Evolutionary conservation across 495 filamentous ascomycete genomes (phyloP).

Genomic region (Apiosordaria backusii): DNA sequence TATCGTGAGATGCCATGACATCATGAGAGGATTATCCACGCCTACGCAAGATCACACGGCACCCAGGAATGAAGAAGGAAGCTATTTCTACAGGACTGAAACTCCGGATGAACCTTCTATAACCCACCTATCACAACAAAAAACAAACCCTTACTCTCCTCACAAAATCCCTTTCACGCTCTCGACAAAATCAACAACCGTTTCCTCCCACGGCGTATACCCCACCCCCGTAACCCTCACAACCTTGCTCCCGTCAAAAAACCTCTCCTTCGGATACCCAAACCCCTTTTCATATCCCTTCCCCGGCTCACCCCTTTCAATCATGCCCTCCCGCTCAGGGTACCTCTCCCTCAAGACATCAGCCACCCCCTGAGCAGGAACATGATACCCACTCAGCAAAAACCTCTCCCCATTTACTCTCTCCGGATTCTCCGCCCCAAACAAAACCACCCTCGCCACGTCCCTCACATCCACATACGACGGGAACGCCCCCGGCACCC

Average conservation of each 20-base stretch:
- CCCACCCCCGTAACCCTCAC: constrained; percentile 29
- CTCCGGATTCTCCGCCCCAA: constrained; percentile 34
- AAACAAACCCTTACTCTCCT: background rate
- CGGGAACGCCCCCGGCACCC: constrained; percentile 15
- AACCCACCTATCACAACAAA: background rate
- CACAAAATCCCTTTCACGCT: constrained; percentile 13
- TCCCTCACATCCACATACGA: constrained; percentile 44
- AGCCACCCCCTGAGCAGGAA: constrained; percentile 36
- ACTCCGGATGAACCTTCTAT: background rate
- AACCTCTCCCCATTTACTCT: constrained; percentile 38
- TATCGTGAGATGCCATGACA: too few species aligned
- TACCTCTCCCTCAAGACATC: constrained; percentile 39
- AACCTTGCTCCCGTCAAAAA: constrained; percentile 32
- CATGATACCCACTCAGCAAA: constrained; percentile 26
- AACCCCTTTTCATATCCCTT: constrained; percentile 34
- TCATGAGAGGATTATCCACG: too few species aligned
- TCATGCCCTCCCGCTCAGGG: constrained; percentile 34
- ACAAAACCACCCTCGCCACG: constrained; percentile 40
- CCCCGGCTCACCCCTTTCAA: constrained; percentile 37
- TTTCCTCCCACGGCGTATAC: constrained; percentile 38
- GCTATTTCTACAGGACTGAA: background rate
- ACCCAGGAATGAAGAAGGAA: too few species aligned
- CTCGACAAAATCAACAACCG: constrained; percentile 35
- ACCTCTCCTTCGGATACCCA: constrained; percentile 11
- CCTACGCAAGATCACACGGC: too few species aligned